Evolutionary conservation across 768 basidiomycete species (phyloP), one percentile per base, ranked within the genome.

Genomic region (Cubamyces sp.): DNA sequence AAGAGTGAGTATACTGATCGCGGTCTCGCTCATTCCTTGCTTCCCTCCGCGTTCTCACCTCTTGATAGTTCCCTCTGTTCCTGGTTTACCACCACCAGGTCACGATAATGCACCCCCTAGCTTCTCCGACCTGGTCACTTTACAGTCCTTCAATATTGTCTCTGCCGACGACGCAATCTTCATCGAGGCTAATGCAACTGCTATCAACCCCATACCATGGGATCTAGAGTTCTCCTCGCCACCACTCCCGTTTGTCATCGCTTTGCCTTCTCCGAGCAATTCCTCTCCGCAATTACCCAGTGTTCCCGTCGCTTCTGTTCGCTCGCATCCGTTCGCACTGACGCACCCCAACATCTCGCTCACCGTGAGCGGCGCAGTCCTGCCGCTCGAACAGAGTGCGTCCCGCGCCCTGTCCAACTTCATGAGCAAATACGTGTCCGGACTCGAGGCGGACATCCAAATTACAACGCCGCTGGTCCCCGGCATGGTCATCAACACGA

Each of bases 271-370:
- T 0, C 56, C 65, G 15, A 18, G 61, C 70, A 25, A 66, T 23
- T 16, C 63, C 5, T 12, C 64, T 5, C 47, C 66, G 28, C n/a
- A 37, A 19, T 11, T 52, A 2, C 39, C 52, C 5, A 39, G 41
- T 15, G 66, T 85, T 42, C 79, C 83, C 1, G 73, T 91, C 5
- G 87, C 86, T 19, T 76, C 82, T 5, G 82, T 87, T 16, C 69
- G 77, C 42, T 84, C 85, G 4, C 71, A 76, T 3, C 83, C 88
- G 1, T 86, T 91, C 69, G 69, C 73, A 0, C 79, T 90, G 49
- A 86, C 84, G 0, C 85, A 86, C 66, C 88, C 88, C 14, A 92
- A 91, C 69, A 80, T 88, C 54, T 84, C 87, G 0, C 68, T 92
- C 23, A 65, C 73, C 37, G 74, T 91, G 39, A 73, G 76, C 14